Base-by-base conservation (phyloP, 2,329 filamentous ascomycete genomes). In the Pseudofabraea citricarpa region DNA sequence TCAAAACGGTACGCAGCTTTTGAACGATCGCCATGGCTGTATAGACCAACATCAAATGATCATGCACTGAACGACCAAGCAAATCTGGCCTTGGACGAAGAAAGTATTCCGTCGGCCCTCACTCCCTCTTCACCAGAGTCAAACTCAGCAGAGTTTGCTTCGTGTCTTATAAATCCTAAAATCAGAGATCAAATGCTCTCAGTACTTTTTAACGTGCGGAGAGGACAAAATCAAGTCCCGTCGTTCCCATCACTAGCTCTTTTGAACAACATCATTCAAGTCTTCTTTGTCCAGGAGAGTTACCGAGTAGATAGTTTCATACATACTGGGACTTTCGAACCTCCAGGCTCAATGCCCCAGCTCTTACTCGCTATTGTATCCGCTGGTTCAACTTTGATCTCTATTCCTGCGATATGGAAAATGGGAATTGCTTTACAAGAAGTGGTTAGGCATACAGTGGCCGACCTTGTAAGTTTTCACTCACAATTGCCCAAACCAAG, bases 361-460 rank as follows among this genome's bases (percentile, higher is more conserved):
- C 36, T 54, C 20, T 27, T 51, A 8, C 23, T 48, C 36, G 44
- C 46, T 7, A 43, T 54, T 23, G 42, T 52, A 21, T 27, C 48
- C 21, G 39, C 42, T n/a, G 52, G 52, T 21, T 48, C 50, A 5
- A 41, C 41, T 27, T 37, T 45, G 15, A 52, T 52, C n/a, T 52
- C 52, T 3, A 42, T 40, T 16, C 48, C 50, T 15, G 44, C 50
- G 16, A 45, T 54, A 21, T 52, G 52, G 50, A 54, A 52, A 40
- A 52, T 54, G 48, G 52, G 52, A 15, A 41, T 54, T 21, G 50
- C 44, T n/a, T 35, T 54, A 13, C 48, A 52, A 20, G 52, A 54
- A 33, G 48, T 52, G 6, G 48, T 49, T 12, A 29, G 50, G 16
- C 20, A 37, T 22, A 43, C 42, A 5, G 13, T 49, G 15, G 46